Evolutionary conservation across 495 filamentous ascomycete species (phyloP).

Genomic region (Pseudoneurospora amorphoporcata): DNA sequence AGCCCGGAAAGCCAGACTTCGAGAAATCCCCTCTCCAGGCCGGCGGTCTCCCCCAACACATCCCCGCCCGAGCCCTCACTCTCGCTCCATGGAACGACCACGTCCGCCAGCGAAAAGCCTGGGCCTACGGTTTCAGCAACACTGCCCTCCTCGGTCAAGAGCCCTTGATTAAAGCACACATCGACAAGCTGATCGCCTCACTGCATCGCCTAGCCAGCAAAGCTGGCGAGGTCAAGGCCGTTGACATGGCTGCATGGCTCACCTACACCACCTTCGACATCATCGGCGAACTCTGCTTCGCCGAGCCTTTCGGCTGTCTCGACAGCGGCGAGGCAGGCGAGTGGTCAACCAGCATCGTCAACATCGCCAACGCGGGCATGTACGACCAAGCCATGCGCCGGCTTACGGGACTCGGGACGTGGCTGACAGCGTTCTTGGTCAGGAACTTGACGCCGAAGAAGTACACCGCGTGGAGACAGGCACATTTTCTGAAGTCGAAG

Average conservation of each 20-base stretch:
- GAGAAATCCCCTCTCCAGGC: slow-evolving; percentile 39
- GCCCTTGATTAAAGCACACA: slow-evolving; percentile 28
- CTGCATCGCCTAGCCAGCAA: slow-evolving; percentile 5
- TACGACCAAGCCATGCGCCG: slow-evolving; percentile 15
- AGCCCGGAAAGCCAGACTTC: slow-evolving; percentile 22
- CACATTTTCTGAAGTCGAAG: slow-evolving; percentile 10
- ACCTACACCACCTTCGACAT: slow-evolving; percentile 48
- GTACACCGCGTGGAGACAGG: slow-evolving; percentile 3
- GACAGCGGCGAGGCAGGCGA: slow-evolving; percentile 16
- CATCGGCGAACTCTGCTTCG: slow-evolving; percentile 51
- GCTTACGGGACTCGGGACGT: slow-evolving; percentile 13
- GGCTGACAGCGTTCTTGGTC: slow-evolving; percentile 9
- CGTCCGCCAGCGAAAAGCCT: slow-evolving; percentile 39
- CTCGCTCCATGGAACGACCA: slow-evolving; percentile 22
- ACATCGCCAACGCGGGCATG: slow-evolving; percentile 3
- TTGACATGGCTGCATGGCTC: slow-evolving; percentile 38
- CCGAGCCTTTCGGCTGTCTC: slow-evolving; percentile 48
- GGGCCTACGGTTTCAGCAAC: slow-evolving; percentile 40
- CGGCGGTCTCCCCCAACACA: slow-evolving; percentile 14
- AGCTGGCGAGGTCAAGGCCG: slow-evolving; percentile 6
- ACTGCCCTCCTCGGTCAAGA: slow-evolving; percentile 32
- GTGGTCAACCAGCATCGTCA: slow-evolving; percentile 12
- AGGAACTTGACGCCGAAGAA: slow-evolving; percentile 6
- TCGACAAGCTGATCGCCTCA: slow-evolving; percentile 15
- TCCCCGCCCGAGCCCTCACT: slow-evolving; percentile 6